A percentile compares a stretch with the other conserved stretches of the same genome.
Conservation (phyloP, 176 grass and related monocot genomes). For the Triticum monococcum region DNA sequence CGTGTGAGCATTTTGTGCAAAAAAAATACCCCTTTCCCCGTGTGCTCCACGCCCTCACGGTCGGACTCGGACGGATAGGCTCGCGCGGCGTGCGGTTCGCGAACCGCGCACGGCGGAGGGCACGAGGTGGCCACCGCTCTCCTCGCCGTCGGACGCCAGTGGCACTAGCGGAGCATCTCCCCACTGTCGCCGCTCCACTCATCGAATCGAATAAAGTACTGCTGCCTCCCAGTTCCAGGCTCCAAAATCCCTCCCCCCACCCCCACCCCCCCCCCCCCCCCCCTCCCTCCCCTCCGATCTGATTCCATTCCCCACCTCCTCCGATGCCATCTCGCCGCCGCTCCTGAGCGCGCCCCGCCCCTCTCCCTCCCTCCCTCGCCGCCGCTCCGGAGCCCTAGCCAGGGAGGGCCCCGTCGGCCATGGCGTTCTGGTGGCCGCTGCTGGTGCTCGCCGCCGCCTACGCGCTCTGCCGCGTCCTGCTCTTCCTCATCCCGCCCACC, state of each 20-base stretch:
- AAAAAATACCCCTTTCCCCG: not conserved
- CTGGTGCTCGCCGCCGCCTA: slow-evolving; percentile 76
- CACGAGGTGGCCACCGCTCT: slow-evolving; percentile 8
- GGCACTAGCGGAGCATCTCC: not conserved
- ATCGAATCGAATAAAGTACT: slow-evolving; percentile 18
- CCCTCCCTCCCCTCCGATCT: not conserved
- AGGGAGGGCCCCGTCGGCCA: not conserved
- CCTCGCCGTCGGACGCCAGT: not conserved
- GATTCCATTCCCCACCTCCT: not conserved
- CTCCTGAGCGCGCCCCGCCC: not conserved
- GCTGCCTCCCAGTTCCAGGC: not conserved
- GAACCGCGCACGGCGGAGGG: not conserved
- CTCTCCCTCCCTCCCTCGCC: not conserved
- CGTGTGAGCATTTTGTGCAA: too few relatives aligned
- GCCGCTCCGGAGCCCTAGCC: slow-evolving; percentile 14
- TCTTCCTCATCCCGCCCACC: slow-evolving; percentile 87
- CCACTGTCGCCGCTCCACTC: not conserved
- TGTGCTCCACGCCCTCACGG: not conserved
- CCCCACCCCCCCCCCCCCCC: not conserved
- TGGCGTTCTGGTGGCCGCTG: slow-evolving; percentile 97
- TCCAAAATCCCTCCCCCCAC: not conserved
- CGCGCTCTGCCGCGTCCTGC: slow-evolving; percentile 81
- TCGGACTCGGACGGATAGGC: not conserved
- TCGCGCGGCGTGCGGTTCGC: not conserved
- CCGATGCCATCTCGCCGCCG: slow-evolving; percentile 13